phyloP scores from a whole-genome alignment of 2,329 filamentous ascomycete genomes.

The Trichoderma atrobrunneum region DNA sequence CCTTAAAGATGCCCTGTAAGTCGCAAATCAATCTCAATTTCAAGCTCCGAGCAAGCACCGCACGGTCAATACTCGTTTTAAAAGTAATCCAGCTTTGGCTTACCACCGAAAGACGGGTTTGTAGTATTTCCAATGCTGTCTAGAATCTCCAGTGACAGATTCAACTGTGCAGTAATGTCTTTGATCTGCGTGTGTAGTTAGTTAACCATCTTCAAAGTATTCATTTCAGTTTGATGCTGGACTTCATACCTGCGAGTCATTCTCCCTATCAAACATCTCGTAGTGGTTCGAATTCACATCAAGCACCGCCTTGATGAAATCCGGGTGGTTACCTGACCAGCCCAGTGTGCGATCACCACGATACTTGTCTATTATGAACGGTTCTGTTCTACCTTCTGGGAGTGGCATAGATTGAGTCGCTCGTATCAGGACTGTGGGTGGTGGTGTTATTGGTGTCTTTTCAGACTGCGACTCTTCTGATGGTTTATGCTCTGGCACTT shows the following conservation, averaged over 20 bases:
- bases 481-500: constrained; percentile 7
- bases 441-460: constrained; percentile 20
- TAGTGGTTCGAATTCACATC: constrained; percentile 31
- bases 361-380: constrained; percentile 28
- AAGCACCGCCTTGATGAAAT: constrained; percentile 31
- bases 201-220: not conserved
- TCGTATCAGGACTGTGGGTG: constrained; percentile 28
- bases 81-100: constrained; percentile 13
- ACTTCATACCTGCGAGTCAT: constrained; percentile 12
- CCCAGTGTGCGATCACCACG: constrained; percentile 29
- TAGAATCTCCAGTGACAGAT: constrained; percentile 51
- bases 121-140: constrained; percentile 29
- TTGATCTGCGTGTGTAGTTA: constrained; percentile 7
- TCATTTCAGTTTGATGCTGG: too few species aligned
- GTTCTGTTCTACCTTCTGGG: constrained; percentile 10
- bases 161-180: constrained; percentile 20
- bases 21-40: not conserved
- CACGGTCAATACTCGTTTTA: not conserved
- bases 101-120: not conserved
- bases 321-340: constrained; percentile 28
- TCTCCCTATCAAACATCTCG: constrained; percentile 27
- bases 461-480: not conserved
- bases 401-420: constrained; percentile 21
- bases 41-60: not conserved
- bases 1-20: not conserved